Conservation (phyloP, 441 rosid species). For the Geranium incanum region DNA sequence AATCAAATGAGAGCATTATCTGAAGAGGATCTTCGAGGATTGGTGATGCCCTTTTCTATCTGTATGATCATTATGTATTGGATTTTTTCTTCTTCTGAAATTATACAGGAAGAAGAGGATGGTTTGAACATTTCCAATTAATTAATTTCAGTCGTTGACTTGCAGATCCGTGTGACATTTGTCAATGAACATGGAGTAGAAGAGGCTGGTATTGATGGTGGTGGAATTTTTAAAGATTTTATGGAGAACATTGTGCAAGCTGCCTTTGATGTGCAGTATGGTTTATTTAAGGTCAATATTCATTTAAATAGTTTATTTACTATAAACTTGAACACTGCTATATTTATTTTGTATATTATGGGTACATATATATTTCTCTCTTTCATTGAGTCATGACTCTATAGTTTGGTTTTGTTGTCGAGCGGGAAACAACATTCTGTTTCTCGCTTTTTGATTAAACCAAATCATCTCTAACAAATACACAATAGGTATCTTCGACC, state of each 20-base stretch:
- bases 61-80: constrained; percentile 8
- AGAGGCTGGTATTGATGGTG: constrained; percentile 99
- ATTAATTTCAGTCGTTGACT: constrained; percentile 25
- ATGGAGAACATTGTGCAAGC: constrained; percentile 98
- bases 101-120: background rate
- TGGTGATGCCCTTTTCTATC: constrained; percentile 39
- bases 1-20: constrained; percentile 91
- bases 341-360: too few relatives aligned
- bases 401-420: too few relatives aligned
- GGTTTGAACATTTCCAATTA: constrained; percentile 9
- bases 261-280: constrained; percentile 95
- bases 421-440: too few relatives aligned
- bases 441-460: too few relatives aligned
- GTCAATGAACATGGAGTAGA: constrained; percentile 98
- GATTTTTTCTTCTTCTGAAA: background rate
- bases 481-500: too few relatives aligned
- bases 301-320: background rate
- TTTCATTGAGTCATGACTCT: too few relatives aligned
- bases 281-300: constrained; percentile 77
- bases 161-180: constrained; percentile 91
- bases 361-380: too few relatives aligned
- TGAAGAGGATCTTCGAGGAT: constrained; percentile 91
- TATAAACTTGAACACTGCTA: too few relatives aligned
- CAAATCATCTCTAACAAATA: too few relatives aligned
- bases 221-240: constrained; percentile 99